phyloP scores from a whole-genome alignment of 2,329 filamentous ascomycete species.

The Diaporthe humulicola region DNA sequence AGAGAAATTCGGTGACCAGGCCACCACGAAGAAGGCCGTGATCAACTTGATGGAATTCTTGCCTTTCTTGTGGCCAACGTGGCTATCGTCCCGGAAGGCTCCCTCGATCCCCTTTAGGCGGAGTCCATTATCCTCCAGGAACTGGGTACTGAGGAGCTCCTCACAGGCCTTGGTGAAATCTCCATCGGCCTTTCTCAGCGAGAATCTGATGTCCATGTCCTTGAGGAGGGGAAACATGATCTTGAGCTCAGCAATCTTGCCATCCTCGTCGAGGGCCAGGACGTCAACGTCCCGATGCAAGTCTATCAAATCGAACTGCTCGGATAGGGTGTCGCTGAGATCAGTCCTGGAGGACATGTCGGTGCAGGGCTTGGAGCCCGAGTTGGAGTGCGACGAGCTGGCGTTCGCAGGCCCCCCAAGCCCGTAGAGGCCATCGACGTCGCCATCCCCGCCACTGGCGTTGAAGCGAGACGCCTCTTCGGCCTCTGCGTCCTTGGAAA shows the following conservation, averaged over 20 bases:
- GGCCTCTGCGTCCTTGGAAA: constrained; percentile 73
- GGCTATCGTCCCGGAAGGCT: constrained; percentile 73
- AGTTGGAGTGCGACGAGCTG: constrained; percentile 27
- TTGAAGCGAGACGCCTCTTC: constrained; percentile 86
- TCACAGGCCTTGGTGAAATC: constrained; percentile 81
- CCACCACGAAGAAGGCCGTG: too few species aligned
- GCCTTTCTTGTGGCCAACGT: constrained; percentile 51
- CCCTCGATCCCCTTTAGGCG: constrained; percentile 84
- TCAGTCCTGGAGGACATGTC: constrained; percentile 37
- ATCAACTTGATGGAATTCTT: constrained; percentile 34
- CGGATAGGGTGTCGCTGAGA: constrained; percentile 38
- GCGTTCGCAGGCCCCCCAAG: constrained; percentile 26
- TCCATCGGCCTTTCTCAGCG: constrained; percentile 75
- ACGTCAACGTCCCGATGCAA: constrained; percentile 48
- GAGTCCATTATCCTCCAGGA: constrained; percentile 77
- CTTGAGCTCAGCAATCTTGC: constrained; percentile 73
- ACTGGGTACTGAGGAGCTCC: constrained; percentile 83
- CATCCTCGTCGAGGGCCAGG: constrained; percentile 64
- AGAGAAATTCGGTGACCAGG: constrained; percentile 28
- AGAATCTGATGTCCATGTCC: constrained; percentile 73
- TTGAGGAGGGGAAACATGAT: constrained; percentile 81
- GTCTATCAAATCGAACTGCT: constrained; percentile 43
- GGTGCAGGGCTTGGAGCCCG: constrained; percentile 35
- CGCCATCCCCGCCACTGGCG: constrained; percentile 74
- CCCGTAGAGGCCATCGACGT: constrained; percentile 44